Conservation (phyloP, 768 basidiomycete species). For the Krasilnikovozyma curviuscula region DNA sequence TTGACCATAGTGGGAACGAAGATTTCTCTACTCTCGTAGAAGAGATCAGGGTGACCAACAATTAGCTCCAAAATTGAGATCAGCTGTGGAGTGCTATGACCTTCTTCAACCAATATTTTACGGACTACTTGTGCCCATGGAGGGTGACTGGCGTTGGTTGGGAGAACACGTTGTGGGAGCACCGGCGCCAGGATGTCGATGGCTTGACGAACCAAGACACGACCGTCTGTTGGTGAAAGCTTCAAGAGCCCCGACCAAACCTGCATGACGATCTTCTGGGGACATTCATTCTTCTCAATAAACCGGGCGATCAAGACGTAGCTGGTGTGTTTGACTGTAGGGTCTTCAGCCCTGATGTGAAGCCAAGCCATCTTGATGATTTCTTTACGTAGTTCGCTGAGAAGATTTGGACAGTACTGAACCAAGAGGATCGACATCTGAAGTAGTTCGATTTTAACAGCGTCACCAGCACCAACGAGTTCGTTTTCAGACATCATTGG, state of each 20-base stretch:
- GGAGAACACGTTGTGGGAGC: slow-evolving; percentile 41
- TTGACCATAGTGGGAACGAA: slow-evolving; percentile 89
- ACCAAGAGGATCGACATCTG: slow-evolving; percentile 76
- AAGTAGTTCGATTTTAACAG: slow-evolving; percentile 74
- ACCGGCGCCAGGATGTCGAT: slow-evolving; percentile 69
- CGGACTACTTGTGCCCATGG: slow-evolving; percentile 73
- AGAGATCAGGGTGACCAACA: slow-evolving; percentile 71
- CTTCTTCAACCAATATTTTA: slow-evolving; percentile 72
- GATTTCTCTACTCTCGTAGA: slow-evolving; percentile 76
- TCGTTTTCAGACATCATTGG: slow-evolving; percentile 31
- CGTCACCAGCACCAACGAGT: slow-evolving; percentile 40
- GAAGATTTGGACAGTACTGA: slow-evolving; percentile 57
- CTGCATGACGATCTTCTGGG: slow-evolving; percentile 71
- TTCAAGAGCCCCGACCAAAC: slow-evolving; percentile 77
- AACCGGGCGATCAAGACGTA: slow-evolving; percentile 80
- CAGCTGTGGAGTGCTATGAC: slow-evolving; percentile 41
- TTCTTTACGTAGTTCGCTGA: slow-evolving; percentile 68
- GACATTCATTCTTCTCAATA: slow-evolving; percentile 71
- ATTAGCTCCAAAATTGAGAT: slow-evolving; percentile 78
- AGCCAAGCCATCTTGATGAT: slow-evolving; percentile 88
- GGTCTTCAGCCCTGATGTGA: slow-evolving; percentile 63
- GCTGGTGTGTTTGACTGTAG: slow-evolving; percentile 77
- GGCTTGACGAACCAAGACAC: slow-evolving; percentile 60
- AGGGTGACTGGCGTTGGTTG: slow-evolving; percentile 30
- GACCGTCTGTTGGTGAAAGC: slow-evolving; percentile 61